phyloP scores from a whole-genome alignment of 768 basidiomycete genomes.

The Leccinum uliginosum region DNA sequence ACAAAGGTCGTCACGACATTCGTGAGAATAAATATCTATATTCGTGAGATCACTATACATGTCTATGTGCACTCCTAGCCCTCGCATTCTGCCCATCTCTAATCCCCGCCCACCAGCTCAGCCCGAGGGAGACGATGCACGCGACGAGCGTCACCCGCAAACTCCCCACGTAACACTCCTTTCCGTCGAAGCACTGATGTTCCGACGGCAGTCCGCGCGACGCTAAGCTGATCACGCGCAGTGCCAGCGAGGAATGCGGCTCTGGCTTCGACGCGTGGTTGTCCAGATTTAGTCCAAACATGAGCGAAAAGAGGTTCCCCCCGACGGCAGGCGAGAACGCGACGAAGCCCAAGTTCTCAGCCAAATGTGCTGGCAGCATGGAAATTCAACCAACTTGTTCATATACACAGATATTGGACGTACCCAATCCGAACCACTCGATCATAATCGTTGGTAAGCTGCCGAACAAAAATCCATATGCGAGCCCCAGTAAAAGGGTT shows the following conservation, averaged over 20 bases:
- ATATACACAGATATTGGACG: conserved; percentile 30
- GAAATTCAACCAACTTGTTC: background rate
- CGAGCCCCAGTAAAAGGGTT: conserved; percentile 34
- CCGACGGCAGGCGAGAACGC: conserved; percentile 69
- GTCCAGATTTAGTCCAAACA: conserved; percentile 80
- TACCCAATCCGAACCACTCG: conserved; percentile 88
- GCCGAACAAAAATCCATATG: conserved; percentile 73
- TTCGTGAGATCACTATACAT: too few relatives aligned
- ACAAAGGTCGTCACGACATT: conserved; percentile 1
- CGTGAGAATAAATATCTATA: conserved; percentile 11
- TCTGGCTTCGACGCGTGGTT: conserved; percentile 43
- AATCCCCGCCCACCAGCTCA: conserved; percentile 37
- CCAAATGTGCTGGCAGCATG: conserved; percentile 56
- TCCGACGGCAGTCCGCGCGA: conserved; percentile 23
- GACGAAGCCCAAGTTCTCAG: conserved; percentile 84
- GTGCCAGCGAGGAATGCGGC: background rate
- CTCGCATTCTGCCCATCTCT: conserved; percentile 24
- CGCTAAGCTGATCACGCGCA: background rate
- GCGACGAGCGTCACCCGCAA: conserved; percentile 44
- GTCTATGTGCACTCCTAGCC: conserved; percentile 2
- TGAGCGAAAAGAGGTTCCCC: conserved; percentile 79
- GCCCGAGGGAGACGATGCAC: conserved; percentile 33
- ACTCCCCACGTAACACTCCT: conserved; percentile 56
- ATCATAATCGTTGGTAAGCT: conserved; percentile 71
- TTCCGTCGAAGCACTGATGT: conserved; percentile 53